Base-by-base conservation (phyloP, 2,329 filamentous ascomycete genomes). In the Fusarium sp. region DNA sequence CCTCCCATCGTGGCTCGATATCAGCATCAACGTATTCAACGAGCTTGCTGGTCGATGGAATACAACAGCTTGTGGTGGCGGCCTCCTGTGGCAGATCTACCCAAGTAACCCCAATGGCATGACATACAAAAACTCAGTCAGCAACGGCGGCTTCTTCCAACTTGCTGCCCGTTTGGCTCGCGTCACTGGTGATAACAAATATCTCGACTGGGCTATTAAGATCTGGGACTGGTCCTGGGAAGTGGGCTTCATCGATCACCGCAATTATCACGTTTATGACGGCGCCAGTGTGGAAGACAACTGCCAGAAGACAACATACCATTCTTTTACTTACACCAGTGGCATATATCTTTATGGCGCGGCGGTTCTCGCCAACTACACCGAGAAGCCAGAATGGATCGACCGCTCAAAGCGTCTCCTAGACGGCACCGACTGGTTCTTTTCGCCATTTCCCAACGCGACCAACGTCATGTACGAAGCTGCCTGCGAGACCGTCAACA, bases 91-190 rank as follows among this genome's bases (percentile, higher is more conserved):
- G 93, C 94, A 97, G 83, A 94, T 97, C 73, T 95, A 91, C 79
- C 83, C 87, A 3, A 89, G 88, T 75, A 95, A 97, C 79, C 83
- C 84, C 50, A 90, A 90, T 69, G 94, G 94, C 18, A 91, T 94
- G 79, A 87, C 90, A 77, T 96, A 97, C 87, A 96, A 95, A 82
- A 95, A 95, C 83, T 87, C 90, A 10, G 89, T 95, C 74, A 91
- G 91, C 68, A 96, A 96, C 80, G 93, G 93, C 45, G 91, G 90
- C n/a, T 90, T 96, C 79, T 95, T 97, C 81, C 92, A 95, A 76
- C 86, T 97, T 17, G 91, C 92, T 7, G 93, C 94, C 2, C 91
- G 93, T 22, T 86, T 95, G 18, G 92, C 91, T 31, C 88, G 91
- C 50, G 90, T 89, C 66, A 93, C 91, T 0, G 89, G 89, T 20